Evolutionary conservation across 805 yeast species (phyloP), one percentile per base, ranked within the genome.

Genomic region (Starmerella sp.): DNA sequence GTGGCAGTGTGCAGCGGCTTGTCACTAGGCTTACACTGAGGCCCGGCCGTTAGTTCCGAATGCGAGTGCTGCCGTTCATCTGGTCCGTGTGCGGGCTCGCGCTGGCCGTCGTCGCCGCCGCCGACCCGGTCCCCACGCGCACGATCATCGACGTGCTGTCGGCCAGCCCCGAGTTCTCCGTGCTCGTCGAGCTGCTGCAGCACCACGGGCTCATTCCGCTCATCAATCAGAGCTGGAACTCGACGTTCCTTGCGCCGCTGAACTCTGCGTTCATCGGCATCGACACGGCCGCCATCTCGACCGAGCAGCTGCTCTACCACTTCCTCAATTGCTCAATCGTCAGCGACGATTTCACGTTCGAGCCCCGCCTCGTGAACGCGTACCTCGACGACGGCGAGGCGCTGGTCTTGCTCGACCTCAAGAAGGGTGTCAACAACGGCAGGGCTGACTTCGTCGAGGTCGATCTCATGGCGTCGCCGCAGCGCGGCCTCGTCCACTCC

Each of bases 221-320:
- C 48, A 66, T 87, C 37, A 86, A 85, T 63, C 69, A 70, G 30
- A 66, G 83, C 59, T 70, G 70, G 41, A 84, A 86, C 65, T 77
- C 83, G 54, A 86, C 95, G 0, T 68, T 87, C 14, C 65, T 85
- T 45, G 95, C 95, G 1, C 95, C 95, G 0, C 75, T 83, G 9
- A 87, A 87, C 67, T 81, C 83, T 61, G 95, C 95, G 0, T 86
- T 84, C 66, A 73, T 71, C 5, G 64, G 65, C 17, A 42, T 53
- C 13, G 55, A 59, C 46, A 51, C 36, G 13, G 48, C 43, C 9
- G 7, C 51, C 10, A 51, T 65, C 49, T 37, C 64, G 10, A 30
- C 50, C 5, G 64, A 63, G 22, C 60, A 58, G 37, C 52, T 65
- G 34, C 61, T 63, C 5, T 65, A 65, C 47, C 65, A 77, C 60